Base-by-base conservation (phyloP, 495 filamentous ascomycete genomes). In the Aspergillus incahuasiensis region DNA sequence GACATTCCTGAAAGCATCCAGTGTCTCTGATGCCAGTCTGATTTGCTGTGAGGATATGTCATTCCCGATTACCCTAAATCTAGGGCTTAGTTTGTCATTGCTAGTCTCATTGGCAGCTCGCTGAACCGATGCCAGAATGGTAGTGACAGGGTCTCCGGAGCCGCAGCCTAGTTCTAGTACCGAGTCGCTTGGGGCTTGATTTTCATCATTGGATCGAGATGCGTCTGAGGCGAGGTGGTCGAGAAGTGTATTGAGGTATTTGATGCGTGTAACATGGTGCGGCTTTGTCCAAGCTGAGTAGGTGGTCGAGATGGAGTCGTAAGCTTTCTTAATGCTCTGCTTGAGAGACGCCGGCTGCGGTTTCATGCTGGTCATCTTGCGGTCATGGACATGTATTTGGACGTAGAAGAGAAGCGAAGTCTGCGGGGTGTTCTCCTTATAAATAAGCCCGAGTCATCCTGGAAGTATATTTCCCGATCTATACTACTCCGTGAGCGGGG, bases 141-240 rank as follows among this genome's bases (percentile, higher is more conserved):
- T 52, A 4, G 72, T 74, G 16, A 51, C 54, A 4, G 73, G 73
- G 11, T 72, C 50, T n/a, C 73, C 71, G 32, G n/a, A 65, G 32
- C 74, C 72, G 52, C 71, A 76, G 42, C 74, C 73, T 21, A 77
- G 61, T 51, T 77, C 74, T 2, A 79, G 63, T 35, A 74, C 21
- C 12, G 22, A 44, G 2, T 46, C 46, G 13, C 25, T 52, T 38
- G 2, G 13, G 12, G 4, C 32, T 35, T 35, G 32, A 12, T 35
- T 11, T 11, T 35, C 9, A 35, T 34, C 8, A 28, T 28, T 8
- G 16, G 49, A 11, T 28, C 1, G 30, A 41, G 19, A 19, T 4
- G 5, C 15, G 12, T 30, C 6, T 3, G 22, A 12, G 0, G 20
- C 11, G 5, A 53, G 24, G 13, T 53, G 20, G 3, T 18, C 11